These are phyloP conservation scores for Chamaenerion angustifolium DNA, from an alignment of 345 rosid species.

Conservation along the genomic window DNA sequence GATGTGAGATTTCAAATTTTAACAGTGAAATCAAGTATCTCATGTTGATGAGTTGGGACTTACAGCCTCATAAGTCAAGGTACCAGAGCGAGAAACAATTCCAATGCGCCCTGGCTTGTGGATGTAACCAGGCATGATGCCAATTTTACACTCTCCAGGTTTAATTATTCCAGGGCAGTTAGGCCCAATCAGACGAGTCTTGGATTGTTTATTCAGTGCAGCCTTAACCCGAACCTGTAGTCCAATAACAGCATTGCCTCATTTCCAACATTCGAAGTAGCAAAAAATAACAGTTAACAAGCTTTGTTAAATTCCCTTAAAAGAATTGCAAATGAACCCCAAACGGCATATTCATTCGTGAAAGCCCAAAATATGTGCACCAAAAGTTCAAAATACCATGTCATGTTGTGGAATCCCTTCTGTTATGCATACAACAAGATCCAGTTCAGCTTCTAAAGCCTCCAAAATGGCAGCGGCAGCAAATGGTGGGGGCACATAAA, in stretches of 20 bases:
- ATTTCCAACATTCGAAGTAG: background rate
- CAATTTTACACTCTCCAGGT: constrained; percentile 91
- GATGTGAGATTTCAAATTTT: background rate
- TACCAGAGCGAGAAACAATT: constrained; percentile 91
- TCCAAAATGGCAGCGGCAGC: constrained; percentile 98
- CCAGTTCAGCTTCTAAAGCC: constrained; percentile 80
- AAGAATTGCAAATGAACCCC: too few relatives aligned
- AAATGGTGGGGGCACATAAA: constrained; percentile 93
- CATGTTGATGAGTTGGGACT: constrained; percentile 11
- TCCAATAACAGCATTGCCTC: background rate
- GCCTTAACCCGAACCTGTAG: constrained; percentile 84
- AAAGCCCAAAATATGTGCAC: background rate
- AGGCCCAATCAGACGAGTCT: constrained; percentile 87
- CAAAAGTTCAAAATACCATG: constrained; percentile 36
- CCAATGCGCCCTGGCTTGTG: constrained; percentile 95
- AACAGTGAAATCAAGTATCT: background rate
- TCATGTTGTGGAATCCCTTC: constrained; percentile 98
- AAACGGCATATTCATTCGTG: background rate
- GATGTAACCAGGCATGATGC: constrained; percentile 96
- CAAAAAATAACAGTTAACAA: too few relatives aligned
- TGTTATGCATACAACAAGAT: constrained; percentile 81
- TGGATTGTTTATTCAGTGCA: constrained; percentile 76
- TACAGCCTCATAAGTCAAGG: constrained; percentile 98
- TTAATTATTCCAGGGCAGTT: constrained; percentile 93
- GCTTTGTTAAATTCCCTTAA: too few relatives aligned